Base-by-base conservation (phyloP, 2,329 filamentous ascomycete genomes). In the Exophiala calicioides region DNA sequence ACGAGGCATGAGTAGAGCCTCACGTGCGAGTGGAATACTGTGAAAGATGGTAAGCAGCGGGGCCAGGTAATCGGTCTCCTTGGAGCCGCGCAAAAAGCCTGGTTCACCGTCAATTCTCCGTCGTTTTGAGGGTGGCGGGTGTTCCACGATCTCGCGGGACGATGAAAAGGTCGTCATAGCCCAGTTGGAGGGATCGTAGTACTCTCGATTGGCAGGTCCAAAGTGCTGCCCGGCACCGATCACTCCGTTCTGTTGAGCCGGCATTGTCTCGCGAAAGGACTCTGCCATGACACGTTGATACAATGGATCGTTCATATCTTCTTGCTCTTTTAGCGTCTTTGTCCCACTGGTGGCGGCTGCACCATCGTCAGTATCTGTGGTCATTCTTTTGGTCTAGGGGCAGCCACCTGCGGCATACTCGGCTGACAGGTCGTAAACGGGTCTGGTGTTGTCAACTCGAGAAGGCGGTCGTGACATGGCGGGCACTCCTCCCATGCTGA, bases 1-100 rank as follows among this genome's bases (percentile, higher is more conserved):
- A 5, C 67, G 65, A n/a, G 74, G 68, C 30, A 73, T 61, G 9
- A 84, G 62, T 7, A 84, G 67, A 6, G 76, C 75, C 58, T 82
- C 79, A 45, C 80, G 72, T 15, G 75, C 77, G 21, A 77, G 64
- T 3, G 81, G 80, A 44, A 84, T 81, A 15, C 75, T 71, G 58
- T 82, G 78, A n/a, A 81, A 69, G 47, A 85, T 82, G 4, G 79
- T 81, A 32, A 85, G 58, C 15, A 83, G 65, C 3, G 75, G 75
- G 20, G 77, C 74, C n/a, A 82, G 65, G 57, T 79, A 79, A 47
- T 78, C 70, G 31, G 68, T 70, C 32, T 73, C 69, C 9, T 74
- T 68, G 2, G 76, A 67, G 12, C 78, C 78, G 47, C 81, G 80
- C 40, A 84, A 65, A 47, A 84, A 79, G 12, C 73, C 73, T 10